Conservation (phyloP, 495 filamentous ascomycete species). For the Elasticomyces elasticus region DNA sequence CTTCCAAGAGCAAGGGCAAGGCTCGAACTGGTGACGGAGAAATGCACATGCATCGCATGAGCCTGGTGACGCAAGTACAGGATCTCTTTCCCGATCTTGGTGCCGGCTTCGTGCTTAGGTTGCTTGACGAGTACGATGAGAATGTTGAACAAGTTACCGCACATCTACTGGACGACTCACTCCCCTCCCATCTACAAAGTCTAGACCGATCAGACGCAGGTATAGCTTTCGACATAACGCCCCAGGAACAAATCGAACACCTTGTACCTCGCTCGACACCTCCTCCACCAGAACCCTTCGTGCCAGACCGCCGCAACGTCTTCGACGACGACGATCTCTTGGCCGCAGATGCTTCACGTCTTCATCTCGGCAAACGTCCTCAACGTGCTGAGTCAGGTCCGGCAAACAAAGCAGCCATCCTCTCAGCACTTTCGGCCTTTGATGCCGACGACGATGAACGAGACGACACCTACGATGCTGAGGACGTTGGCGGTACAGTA, state of each 20-base stretch:
- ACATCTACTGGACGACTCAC: constrained; percentile 72
- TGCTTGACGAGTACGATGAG: constrained; percentile 70
- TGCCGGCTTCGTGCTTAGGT: constrained; percentile 64
- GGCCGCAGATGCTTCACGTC: constrained; percentile 44
- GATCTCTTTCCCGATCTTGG: constrained; percentile 90
- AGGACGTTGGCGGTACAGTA: constrained; percentile 81
- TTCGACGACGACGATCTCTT: constrained; percentile 77
- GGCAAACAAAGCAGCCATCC: constrained; percentile 69
- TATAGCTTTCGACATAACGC: constrained; percentile 30
- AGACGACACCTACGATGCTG: constrained; percentile 91
- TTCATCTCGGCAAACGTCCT: constrained; percentile 66
- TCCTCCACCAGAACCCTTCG: constrained; percentile 20
- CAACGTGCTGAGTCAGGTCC: not conserved
- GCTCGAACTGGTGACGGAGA: constrained; percentile 40
- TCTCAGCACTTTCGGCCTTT: constrained; percentile 81
- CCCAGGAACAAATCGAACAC: constrained; percentile 19
- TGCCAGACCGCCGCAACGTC: constrained; percentile 49
- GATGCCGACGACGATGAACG: constrained; percentile 94
- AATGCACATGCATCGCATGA: constrained; percentile 71
- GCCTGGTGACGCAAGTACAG: constrained; percentile 73
- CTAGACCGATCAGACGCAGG: constrained; percentile 38
- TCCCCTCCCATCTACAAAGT: constrained; percentile 52
- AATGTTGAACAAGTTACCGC: constrained; percentile 70
- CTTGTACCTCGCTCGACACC: constrained; percentile 38
- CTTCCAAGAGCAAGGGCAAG: constrained; percentile 61